Percentiles rank a stretch among this genome's conserved stretches.
Evolutionary conservation across 2,329 filamentous ascomycete species (phyloP).

Genomic region (Tolypocladium amazonense): DNA sequence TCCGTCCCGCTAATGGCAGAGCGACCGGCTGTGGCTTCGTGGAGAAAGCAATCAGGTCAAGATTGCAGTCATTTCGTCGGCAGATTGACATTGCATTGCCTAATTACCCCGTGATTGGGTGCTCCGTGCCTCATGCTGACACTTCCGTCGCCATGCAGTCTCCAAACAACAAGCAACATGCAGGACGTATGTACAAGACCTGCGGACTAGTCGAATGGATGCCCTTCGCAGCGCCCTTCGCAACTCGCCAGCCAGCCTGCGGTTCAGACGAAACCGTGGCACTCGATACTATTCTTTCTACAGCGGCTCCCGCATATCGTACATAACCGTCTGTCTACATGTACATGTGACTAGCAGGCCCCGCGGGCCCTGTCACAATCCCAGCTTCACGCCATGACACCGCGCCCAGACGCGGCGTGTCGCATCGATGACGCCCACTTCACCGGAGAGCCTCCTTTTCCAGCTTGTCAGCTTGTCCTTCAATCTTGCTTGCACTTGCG

Average conservation of each 20-base stretch:
- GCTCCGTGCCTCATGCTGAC: neutral
- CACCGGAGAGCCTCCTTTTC: slow-evolving; percentile 3
- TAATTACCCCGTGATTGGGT: neutral
- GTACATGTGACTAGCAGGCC: neutral
- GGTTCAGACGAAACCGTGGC: neutral
- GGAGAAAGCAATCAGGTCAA: neutral
- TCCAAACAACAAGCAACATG: too few species aligned
- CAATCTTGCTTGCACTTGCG: neutral
- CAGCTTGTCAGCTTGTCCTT: slow-evolving; percentile 6
- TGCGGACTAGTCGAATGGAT: too few species aligned
- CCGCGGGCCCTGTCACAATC: neutral
- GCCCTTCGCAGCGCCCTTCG: neutral
- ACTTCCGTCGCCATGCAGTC: neutral
- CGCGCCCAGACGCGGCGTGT: neutral
- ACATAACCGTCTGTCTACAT: neutral
- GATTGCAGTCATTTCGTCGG: neutral
- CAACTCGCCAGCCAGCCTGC: neutral
- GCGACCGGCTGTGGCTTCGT: neutral
- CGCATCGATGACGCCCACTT: neutral
- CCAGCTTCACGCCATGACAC: neutral
- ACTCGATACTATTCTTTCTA: neutral
- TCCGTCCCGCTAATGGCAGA: neutral
- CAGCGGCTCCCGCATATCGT: neutral
- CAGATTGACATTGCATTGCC: neutral
- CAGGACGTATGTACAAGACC: too few species aligned